phyloP scores from a whole-genome alignment of 1,284 basidiomycete species.

The Moniliophthora roreri region DNA sequence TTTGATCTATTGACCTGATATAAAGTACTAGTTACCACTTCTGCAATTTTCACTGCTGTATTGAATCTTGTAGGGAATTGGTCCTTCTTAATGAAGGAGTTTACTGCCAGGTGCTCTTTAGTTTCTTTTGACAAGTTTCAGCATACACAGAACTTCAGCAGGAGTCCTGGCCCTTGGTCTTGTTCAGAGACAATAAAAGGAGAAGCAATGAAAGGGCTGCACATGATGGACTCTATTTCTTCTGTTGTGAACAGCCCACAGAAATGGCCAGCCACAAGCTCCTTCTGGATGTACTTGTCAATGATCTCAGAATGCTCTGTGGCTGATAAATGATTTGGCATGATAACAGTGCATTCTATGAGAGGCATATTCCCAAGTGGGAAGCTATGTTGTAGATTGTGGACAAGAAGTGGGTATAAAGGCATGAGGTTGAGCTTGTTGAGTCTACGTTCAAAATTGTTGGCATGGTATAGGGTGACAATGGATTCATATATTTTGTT shows the following conservation, averaged over 20 bases:
- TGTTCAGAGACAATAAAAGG: slow-evolving; percentile 13
- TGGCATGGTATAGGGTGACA: slow-evolving; percentile 3
- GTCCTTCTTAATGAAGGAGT: slow-evolving; percentile 2
- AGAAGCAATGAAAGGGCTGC: slow-evolving; percentile 12
- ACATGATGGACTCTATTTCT: slow-evolving; percentile 3
- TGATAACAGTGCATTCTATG: slow-evolving; percentile 12
- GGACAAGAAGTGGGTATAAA: neutral
- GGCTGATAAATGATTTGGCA: slow-evolving; percentile 9
- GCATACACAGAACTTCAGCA: slow-evolving; percentile 6
- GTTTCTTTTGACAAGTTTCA: slow-evolving; percentile 10
- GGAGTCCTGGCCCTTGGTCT: slow-evolving; percentile 7
- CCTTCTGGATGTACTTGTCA: slow-evolving; percentile 7
- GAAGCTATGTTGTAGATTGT: slow-evolving; percentile 2
- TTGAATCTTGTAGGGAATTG: slow-evolving; percentile 10
- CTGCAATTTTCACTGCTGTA: neutral
- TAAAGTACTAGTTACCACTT: slow-evolving; percentile 15
- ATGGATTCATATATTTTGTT: neutral
- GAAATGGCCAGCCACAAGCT: slow-evolving; percentile 8
- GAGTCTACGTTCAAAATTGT: slow-evolving; percentile 3
- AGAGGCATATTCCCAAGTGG: neutral
- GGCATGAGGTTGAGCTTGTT: neutral
- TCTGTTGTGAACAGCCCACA: slow-evolving; percentile 13
- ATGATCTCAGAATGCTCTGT: slow-evolving; percentile 1
- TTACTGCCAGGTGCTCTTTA: neutral
- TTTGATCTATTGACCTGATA: no score